A percentile compares a stretch with the other conserved stretches of the same genome.
Evolutionary conservation across 1,139 yeast genomes (phyloP).

Genomic region (Kazachstania sp.): DNA sequence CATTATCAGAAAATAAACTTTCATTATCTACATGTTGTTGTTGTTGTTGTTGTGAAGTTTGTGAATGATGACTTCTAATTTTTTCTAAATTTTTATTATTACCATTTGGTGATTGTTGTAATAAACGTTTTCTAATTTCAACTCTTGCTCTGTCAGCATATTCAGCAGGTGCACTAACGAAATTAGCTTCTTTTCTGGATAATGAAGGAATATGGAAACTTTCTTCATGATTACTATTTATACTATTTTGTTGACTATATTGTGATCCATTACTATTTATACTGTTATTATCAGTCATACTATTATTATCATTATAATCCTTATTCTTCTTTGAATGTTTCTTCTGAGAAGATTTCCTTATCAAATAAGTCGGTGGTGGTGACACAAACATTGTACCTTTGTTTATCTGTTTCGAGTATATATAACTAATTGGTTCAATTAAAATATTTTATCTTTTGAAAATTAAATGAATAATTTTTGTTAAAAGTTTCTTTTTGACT

Average conservation of each 20-base stretch:
- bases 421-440: too few relatives aligned
- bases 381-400: constrained; percentile 24
- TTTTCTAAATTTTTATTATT: neutral
- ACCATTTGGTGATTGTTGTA: constrained; percentile 7
- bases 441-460: too few relatives aligned
- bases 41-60: neutral
- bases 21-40: constrained; percentile 8
- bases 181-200: constrained; percentile 14
- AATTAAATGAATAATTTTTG: too few relatives aligned
- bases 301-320: constrained; percentile 1
- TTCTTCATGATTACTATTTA: neutral
- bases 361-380: constrained; percentile 28
- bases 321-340: constrained; percentile 11
- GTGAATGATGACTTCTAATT: neutral
- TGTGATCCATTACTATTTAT: constrained; percentile 3
- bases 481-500: too few relatives aligned
- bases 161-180: constrained; percentile 34
- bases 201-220: constrained; percentile 3
- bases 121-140: constrained; percentile 32
- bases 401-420: too few relatives aligned
- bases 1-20: constrained; percentile 17
- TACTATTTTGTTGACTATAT: constrained; percentile 1
- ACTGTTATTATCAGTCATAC: neutral
- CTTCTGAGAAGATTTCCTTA: constrained; percentile 20
- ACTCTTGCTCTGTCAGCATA: constrained; percentile 36